Percentiles rank a stretch among this genome's conserved stretches.
These are phyloP conservation scores for Alloteropsis semialata DNA, from an alignment of 176 grass and related monocot species.

Conservation along the genomic window DNA sequence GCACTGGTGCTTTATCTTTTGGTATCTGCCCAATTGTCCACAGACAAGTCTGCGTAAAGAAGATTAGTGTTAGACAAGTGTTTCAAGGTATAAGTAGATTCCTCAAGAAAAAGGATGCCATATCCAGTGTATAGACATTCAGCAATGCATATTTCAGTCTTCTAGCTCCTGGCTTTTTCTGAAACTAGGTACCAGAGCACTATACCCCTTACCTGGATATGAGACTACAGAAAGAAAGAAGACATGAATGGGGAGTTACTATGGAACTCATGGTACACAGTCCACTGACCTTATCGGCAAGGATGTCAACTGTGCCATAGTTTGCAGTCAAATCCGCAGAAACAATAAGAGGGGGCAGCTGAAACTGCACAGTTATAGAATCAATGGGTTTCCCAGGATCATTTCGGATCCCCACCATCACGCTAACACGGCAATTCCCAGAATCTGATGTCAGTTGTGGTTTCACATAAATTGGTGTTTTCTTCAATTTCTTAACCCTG, in stretches of 20 bases:
- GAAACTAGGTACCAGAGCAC: background rate
- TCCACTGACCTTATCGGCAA: conserved; percentile 72
- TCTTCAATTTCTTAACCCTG: conserved; percentile 92
- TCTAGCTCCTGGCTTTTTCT: background rate
- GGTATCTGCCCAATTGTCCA: conserved; percentile 94
- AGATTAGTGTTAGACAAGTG: background rate
- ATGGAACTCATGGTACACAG: background rate
- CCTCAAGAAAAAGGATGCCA: background rate
- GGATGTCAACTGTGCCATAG: conserved; percentile 82
- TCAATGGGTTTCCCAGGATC: conserved; percentile 97
- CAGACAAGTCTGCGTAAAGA: conserved; percentile 62
- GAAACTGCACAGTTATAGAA: conserved; percentile 86
- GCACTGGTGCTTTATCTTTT: conserved; percentile 82
- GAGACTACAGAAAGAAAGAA: background rate
- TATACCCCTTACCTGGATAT: background rate
- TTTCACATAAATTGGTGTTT: conserved; percentile 83
- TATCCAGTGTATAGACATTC: conserved; percentile 2
- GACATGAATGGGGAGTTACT: background rate
- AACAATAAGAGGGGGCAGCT: conserved; percentile 66
- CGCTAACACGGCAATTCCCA: conserved; percentile 80
- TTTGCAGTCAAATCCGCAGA: conserved; percentile 94
- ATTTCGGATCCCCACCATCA: conserved; percentile 78
- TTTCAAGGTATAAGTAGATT: background rate
- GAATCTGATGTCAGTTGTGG: conserved; percentile 83
- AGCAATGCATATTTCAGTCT: background rate